Conservation (phyloP, 805 yeast species). For the Candida suzukii region DNA sequence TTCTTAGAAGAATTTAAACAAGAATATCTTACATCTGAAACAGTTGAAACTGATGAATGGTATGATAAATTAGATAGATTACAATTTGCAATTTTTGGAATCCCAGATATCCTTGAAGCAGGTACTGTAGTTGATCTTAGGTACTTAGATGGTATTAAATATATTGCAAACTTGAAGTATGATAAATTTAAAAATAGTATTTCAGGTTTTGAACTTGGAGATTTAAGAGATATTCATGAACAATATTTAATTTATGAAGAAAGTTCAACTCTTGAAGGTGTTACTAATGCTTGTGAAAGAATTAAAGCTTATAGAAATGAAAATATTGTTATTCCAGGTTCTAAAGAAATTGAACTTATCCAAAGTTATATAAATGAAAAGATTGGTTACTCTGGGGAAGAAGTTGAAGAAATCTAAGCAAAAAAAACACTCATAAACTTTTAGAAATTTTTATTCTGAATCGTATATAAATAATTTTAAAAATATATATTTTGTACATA, state of each 20-base stretch:
- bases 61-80: constrained; percentile 70
- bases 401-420: neutral
- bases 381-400: constrained; percentile 16
- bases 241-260: constrained; percentile 29
- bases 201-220: constrained; percentile 36
- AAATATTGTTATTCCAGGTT: constrained; percentile 24
- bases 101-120: constrained; percentile 57
- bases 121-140: constrained; percentile 51
- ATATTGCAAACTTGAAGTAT: constrained; percentile 62
- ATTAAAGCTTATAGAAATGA: constrained; percentile 28
- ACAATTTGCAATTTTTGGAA: constrained; percentile 81
- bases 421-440: too few species aligned
- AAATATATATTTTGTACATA: neutral
- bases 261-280: constrained; percentile 28
- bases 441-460: neutral
- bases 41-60: constrained; percentile 47
- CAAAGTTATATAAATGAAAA: constrained; percentile 28
- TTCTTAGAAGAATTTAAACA: constrained; percentile 52
- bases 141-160: constrained; percentile 61
- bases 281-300: constrained; percentile 25
- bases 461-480: neutral
- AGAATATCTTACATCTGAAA: constrained; percentile 48
- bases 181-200: constrained; percentile 33
- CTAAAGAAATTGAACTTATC: constrained; percentile 28
- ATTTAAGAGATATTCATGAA: constrained; percentile 32